Evolutionary conservation across 2,329 filamentous ascomycete species (phyloP), one percentile per base, ranked within the genome.

Genomic region (Colletotrichum graminicola): DNA sequence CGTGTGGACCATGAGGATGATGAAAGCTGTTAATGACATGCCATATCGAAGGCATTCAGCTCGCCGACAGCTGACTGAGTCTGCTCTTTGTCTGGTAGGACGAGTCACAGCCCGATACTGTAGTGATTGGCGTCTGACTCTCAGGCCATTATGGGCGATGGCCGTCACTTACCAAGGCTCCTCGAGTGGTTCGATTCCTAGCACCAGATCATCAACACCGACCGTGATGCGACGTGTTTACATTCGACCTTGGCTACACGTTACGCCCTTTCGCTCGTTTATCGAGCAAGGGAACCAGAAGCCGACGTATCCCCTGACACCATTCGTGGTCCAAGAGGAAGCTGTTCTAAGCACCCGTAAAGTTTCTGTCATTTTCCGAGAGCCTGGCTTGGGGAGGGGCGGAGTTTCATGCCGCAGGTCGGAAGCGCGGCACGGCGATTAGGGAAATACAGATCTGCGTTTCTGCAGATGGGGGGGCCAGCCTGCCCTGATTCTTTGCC

Each of bases 381-480:
- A 16, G 49, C 14, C 49, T 51, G 14, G 18, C 18, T 51, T 16
- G 12, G 45, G 21, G 43, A n/a, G 45, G 45, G 11, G 23, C 6
- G n/a, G 47, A 51, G 16, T 61, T 18, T 8, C 21, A 49, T 32
- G 4, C 26, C 18, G 26, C 41, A 16, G 14, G 18, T 32, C 39
- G 26, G 23, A 29, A 47, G 29, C 18, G 26, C 29, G 29, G 21
- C 29, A 34, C 18, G 41, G 57, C 41, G 57, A 61, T n/a, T 34
- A 16, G 47, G 57, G 57, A 61, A 61, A 61, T 61, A 23, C 41
- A 47, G 57, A 61, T 49, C 57, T 47, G 41, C 57, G 29, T 14
- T 45, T 29, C n/a, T 61, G 57, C 57, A 61, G 57, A 21, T 21
- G 26, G 51, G 49, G 51, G 32, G 51, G 32, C 12, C 11, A 29